These are phyloP conservation scores for Botrytis fabae DNA, from an alignment of 2,329 filamentous ascomycete genomes.

Conservation along the genomic window DNA sequence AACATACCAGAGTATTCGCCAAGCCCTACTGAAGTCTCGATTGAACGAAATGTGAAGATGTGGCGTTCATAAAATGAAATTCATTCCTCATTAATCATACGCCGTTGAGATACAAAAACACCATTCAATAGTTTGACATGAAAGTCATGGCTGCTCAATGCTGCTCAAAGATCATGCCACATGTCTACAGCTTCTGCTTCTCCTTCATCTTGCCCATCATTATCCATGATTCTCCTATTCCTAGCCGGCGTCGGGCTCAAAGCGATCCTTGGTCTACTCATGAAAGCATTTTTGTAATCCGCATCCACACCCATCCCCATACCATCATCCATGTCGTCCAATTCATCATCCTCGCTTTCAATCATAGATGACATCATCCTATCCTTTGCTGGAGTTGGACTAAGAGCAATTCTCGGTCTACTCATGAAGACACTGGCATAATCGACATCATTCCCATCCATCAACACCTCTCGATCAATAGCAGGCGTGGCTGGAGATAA, in stretches of 20 bases:
- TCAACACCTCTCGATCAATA: conserved; percentile 48
- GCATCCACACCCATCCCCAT: conserved; percentile 56
- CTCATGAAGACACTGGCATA: conserved; percentile 84
- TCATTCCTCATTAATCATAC: conserved; percentile 4
- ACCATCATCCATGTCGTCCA: conserved; percentile 20
- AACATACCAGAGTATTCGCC: not conserved
- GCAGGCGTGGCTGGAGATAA: conserved; percentile 31
- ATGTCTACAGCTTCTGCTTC: not conserved
- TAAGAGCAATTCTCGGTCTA: conserved; percentile 75
- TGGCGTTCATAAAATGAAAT: not conserved
- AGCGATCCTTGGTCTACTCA: conserved; percentile 76
- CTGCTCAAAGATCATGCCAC: conserved; percentile 12
- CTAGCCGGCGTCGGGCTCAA: conserved; percentile 58
- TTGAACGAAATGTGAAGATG: not conserved
- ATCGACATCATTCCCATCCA: conserved; percentile 57
- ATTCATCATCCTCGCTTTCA: conserved; percentile 4
- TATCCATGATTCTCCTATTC: not conserved
- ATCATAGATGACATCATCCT: conserved; percentile 14
- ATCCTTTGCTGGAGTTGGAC: conserved; percentile 50
- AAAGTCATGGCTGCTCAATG: not conserved
- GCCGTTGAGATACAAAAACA: not conserved
- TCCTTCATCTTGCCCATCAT: not conserved
- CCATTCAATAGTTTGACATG: not conserved
- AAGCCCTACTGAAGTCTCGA: not conserved
- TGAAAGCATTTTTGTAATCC: conserved; percentile 82